phyloP scores from a whole-genome alignment of 306 rosid species.

The Trifolium repens region DNA sequence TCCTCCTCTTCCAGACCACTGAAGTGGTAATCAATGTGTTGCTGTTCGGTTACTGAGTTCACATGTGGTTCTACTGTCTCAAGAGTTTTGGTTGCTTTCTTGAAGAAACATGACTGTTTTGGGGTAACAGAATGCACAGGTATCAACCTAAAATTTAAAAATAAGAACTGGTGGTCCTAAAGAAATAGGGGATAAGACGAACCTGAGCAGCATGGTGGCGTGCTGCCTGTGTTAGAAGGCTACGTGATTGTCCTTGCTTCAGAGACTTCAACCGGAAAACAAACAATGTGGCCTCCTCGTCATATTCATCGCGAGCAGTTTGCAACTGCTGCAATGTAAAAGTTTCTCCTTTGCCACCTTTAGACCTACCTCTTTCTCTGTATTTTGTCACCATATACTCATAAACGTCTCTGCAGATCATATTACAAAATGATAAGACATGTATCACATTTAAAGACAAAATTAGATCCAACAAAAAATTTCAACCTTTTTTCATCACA shows the following conservation, averaged over 20 bases:
- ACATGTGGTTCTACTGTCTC: slow-evolving; percentile 92
- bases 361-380: slow-evolving; percentile 83
- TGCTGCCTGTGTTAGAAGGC: slow-evolving; percentile 98
- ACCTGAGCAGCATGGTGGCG: slow-evolving; percentile 99
- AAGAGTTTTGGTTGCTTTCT: slow-evolving; percentile 79
- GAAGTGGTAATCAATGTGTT: slow-evolving; percentile 94
- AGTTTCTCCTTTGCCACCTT: slow-evolving; percentile 72
- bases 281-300: slow-evolving; percentile 88
- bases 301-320: slow-evolving; percentile 89
- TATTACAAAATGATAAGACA: slow-evolving; percentile 41
- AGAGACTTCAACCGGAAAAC: slow-evolving; percentile 96
- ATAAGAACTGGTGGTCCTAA: slow-evolving; percentile 18
- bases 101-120: slow-evolving; percentile 85
- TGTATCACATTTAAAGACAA: slow-evolving; percentile 23
- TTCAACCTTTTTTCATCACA: slow-evolving; percentile 94
- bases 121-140: slow-evolving; percentile 42
- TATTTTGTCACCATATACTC: slow-evolving; percentile 72
- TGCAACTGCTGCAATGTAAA: slow-evolving; percentile 78
- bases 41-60: slow-evolving; percentile 77
- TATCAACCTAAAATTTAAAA: slow-evolving; percentile 33
- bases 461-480: slow-evolving; percentile 25
- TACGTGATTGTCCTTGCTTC: slow-evolving; percentile 95
- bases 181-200: slow-evolving; percentile 34
- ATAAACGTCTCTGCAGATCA: slow-evolving; percentile 76
- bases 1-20: slow-evolving; percentile 82